Evolutionary conservation across 1,284 basidiomycete species (phyloP), one percentile per base, ranked within the genome.

Genomic region (Melampsora larici-populina): DNA sequence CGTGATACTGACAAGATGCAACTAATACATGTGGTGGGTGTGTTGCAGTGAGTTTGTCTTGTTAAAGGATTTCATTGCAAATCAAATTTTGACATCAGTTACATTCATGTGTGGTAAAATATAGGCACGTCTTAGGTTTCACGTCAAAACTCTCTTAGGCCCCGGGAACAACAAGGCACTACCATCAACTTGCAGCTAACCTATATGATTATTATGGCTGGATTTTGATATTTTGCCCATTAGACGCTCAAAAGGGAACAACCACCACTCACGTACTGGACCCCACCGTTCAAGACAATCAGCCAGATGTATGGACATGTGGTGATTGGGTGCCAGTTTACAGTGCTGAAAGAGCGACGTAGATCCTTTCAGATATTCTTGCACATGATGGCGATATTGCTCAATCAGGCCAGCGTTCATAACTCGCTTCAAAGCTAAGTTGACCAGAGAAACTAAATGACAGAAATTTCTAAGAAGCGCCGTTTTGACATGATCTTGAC

Each of bases 181-280:
- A 36, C 36, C 36, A 36, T 36, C 36, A 36, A 36, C 36, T 36
- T 36, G 36, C 11, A 62, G 51, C 71, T 49, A 7, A 73, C 71
- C 46, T 9, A 51, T n/a, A 36, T 33, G 62, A 48, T 66, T 73
- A 33, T 73, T 73, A 46, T 66, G 24, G 33, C 15, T 48, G 15
- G 71, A 17, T 51, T 65, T 65, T 13, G 46, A 46, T 15, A 73
- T 73, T n/a, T 64, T 24, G 26, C 62, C 71, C 71, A 73, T 73
- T 18, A 73, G 62, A 8, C 63, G 36, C 33, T 73, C 71, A 46
- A 73, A 40, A 9, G 71, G 48, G 21, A 73, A 73, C 21, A 60
- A 65, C 62, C 71, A 73, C 62, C 62, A 65, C 7, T 60, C 60
- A n/a, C 46, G 15, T 9, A 33, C 17, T 26, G 71, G 71, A 40